Evolutionary conservation across 768 basidiomycete species (phyloP), one percentile per base, ranked within the genome.

Genomic region (Hydnomerulius pinastri): DNA sequence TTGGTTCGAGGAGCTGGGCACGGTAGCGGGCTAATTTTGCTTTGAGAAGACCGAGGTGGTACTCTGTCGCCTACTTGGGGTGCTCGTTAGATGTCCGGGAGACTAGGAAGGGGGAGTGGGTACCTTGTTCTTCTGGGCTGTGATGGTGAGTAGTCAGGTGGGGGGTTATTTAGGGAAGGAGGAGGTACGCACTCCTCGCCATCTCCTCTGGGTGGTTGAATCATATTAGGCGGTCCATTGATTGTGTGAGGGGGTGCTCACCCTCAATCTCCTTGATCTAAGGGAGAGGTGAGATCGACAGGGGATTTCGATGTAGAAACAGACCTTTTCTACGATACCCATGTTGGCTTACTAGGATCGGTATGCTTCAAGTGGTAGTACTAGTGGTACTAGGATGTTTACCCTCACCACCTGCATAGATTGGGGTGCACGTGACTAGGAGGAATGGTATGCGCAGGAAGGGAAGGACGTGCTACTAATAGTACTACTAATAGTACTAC

Each of bases 231-330:
- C 23, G 10, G 25, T 42, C 24, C n/a, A 11, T 8, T 45, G 18
- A 27, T 35, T 12, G 3, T 10, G 33, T 38, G 2, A 15, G 7
- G 37, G 27, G n/a, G 30, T 6, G 8, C 88, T 72, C 67, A 92
- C 92, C 90, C 81, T 98, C 92, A 55, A 96, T 96, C 69, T 90
- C 92, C 69, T 93, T 95, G 60, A 97, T 96, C 92, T 95, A 36
- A 24, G 24, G 12, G 28, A 41, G 59, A 48, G 7, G 46, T 48
- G 27, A 44, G 37, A 47, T 45, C 41, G 32, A 20, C 4, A 30
- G 10, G 32, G n/a, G 35, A 25, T 35, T 33, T 38, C 18, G 37
- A 15, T 23, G 30, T 17, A n/a, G 67, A 41, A 13, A 45, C 54
- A n/a, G 20, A 77, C 92, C 85, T 98, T 98, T 73, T 98, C 95